These are phyloP conservation scores for Obelidium mucronatum DNA, from an alignment of 192 early-diverging fungal genomes.

Conservation along the genomic window DNA sequence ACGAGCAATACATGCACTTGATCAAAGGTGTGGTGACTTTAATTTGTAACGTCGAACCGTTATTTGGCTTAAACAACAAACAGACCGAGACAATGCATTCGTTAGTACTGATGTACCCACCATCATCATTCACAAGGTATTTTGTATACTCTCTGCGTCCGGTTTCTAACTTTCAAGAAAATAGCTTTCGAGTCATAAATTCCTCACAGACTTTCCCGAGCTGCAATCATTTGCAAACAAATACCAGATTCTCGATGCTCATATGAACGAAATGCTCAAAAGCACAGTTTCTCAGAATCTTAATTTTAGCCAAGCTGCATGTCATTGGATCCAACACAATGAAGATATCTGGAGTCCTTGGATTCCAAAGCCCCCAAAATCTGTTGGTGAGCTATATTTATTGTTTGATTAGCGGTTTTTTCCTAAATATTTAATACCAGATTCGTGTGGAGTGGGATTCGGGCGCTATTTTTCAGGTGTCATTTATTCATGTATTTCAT, in stretches of 20 bases:
- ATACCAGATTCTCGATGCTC: slow-evolving; percentile 5
- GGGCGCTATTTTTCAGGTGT: slow-evolving; percentile 13
- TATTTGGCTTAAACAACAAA: background rate
- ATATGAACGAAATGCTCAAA: slow-evolving; percentile 15
- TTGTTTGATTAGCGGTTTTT: background rate
- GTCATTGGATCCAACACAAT: slow-evolving; percentile 14
- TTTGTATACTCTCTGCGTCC: background rate
- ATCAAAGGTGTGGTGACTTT: background rate
- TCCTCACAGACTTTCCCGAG: slow-evolving; percentile 20
- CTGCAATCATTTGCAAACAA: slow-evolving; percentile 4
- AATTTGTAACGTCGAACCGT: no score
- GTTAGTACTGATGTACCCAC: slow-evolving; percentile 32
- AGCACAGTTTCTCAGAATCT: slow-evolving; percentile 7
- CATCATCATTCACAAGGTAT: slow-evolving; percentile 32
- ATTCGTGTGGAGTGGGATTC: slow-evolving; percentile 10
- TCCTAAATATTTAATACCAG: background rate
- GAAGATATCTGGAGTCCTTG: slow-evolving; percentile 21
- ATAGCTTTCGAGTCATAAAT: background rate
- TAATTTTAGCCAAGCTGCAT: slow-evolving; percentile 1
- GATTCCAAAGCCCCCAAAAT: slow-evolving; percentile 27
- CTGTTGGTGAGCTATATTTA: background rate
- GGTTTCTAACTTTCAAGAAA: background rate
- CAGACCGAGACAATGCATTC: background rate
- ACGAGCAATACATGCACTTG: slow-evolving; percentile 2
- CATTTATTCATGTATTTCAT: slow-evolving; percentile 18